Evolutionary conservation across 1,284 basidiomycete genomes (phyloP).

Genomic region (Cutaneotrichosporon dermatis): DNA sequence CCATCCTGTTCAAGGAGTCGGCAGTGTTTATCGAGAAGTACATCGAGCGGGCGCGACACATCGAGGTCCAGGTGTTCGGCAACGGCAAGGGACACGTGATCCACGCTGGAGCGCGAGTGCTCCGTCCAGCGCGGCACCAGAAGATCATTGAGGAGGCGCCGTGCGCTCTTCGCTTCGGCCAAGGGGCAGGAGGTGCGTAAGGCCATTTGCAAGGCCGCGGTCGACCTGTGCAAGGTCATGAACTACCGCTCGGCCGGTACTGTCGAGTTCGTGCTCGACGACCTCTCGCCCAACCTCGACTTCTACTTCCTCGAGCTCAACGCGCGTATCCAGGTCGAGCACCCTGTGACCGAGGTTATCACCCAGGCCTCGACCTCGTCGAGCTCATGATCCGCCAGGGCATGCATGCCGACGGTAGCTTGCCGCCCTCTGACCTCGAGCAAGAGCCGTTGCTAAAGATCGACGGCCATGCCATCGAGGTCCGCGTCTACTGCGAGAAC

Average conservation of each 20-base stretch:
- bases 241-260: constrained; percentile 63
- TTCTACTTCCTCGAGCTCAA: constrained; percentile 76
- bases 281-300: constrained; percentile 42
- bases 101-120: constrained; percentile 68
- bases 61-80: constrained; percentile 69
- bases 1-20: constrained; percentile 54
- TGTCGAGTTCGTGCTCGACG: constrained; percentile 64
- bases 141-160: constrained; percentile 66
- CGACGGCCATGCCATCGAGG: constrained; percentile 57
- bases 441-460: constrained; percentile 25
- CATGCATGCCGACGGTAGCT: constrained; percentile 31
- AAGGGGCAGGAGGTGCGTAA: constrained; percentile 45
- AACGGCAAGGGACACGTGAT: constrained; percentile 58
- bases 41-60: constrained; percentile 57
- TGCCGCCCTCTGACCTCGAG: constrained; percentile 46
- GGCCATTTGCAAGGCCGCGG: constrained; percentile 57
- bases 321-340: constrained; percentile 68
- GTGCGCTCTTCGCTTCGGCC: constrained; percentile 50
- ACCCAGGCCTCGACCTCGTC: constrained; percentile 61
- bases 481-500: constrained; percentile 64
- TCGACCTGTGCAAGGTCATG: constrained; percentile 54
- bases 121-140: constrained; percentile 65
- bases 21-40: constrained; percentile 63
- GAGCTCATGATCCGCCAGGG: constrained; percentile 56
- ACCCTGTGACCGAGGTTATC: constrained; percentile 62